Evolutionary conservation across 1,139 yeast genomes (phyloP).

Genomic region (Pichia sp.): DNA sequence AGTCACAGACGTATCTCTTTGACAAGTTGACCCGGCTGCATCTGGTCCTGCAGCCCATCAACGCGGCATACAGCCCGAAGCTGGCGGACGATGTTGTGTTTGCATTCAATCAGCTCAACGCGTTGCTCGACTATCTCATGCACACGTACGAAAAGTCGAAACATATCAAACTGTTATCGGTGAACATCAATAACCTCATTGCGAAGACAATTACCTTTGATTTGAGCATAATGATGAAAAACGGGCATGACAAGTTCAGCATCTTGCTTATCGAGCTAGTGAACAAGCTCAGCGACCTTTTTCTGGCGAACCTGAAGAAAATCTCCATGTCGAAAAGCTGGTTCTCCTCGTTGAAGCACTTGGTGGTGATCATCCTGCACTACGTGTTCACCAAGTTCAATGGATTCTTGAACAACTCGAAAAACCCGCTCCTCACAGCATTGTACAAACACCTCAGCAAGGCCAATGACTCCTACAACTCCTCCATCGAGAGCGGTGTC

Average conservation of each 20-base stretch:
- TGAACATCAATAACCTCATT: conserved; percentile 24
- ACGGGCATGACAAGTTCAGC: conserved; percentile 31
- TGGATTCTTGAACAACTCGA: conserved; percentile 32
- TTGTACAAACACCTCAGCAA: conserved; percentile 31
- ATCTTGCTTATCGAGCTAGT: conserved; percentile 29
- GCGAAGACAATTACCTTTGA: conserved; percentile 23
- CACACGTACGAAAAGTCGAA: conserved; percentile 21
- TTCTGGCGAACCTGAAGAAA: conserved; percentile 25
- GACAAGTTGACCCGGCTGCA: conserved; percentile 12
- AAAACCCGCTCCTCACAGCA: conserved; percentile 25
- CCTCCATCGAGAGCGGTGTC: conserved; percentile 28
- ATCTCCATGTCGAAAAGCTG: conserved; percentile 31
- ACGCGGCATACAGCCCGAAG: background rate
- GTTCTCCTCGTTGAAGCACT: conserved; percentile 30
- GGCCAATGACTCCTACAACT: conserved; percentile 31
- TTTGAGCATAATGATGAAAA: conserved; percentile 27
- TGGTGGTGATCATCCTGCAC: conserved; percentile 29
- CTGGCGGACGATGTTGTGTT: conserved; percentile 30
- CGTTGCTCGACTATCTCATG: conserved; percentile 20
- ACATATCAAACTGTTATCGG: conserved; percentile 24
- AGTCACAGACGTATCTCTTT: conserved; percentile 7
- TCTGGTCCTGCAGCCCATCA: conserved; percentile 3
- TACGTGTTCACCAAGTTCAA: conserved; percentile 29
- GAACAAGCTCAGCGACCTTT: conserved; percentile 22
- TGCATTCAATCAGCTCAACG: conserved; percentile 23